phyloP scores from a whole-genome alignment of 441 rosid genomes.

The Lepidium campestre region DNA sequence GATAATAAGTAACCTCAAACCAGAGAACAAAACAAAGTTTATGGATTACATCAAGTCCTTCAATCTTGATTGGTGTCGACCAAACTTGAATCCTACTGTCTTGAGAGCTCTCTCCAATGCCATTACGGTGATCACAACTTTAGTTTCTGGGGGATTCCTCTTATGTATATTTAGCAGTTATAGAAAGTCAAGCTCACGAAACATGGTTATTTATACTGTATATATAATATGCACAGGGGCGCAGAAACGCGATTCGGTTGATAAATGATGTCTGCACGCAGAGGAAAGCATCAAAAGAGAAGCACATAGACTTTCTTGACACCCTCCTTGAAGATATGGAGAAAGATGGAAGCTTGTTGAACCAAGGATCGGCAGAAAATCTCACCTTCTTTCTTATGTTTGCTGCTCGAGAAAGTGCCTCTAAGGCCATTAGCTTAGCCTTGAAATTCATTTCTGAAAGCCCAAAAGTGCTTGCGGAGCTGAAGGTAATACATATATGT shows the following conservation, averaged over 20 bases:
- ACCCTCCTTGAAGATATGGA: neutral
- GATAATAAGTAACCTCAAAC: conserved; percentile 8
- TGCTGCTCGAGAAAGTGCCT: neutral
- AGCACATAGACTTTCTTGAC: conserved; percentile 1
- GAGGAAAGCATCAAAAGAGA: conserved; percentile 6
- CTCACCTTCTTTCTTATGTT: neutral
- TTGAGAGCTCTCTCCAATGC: conserved; percentile 1
- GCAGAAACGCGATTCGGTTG: neutral
- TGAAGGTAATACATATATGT: too few relatives aligned
- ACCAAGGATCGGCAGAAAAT: neutral
- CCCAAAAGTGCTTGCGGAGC: too few relatives aligned
- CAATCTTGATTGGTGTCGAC: conserved; percentile 9
- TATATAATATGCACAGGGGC: too few relatives aligned
- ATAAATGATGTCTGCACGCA: neutral
- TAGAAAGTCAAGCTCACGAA: too few relatives aligned
- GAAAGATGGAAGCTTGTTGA: neutral
- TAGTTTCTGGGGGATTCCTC: neutral
- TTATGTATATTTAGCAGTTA: too few relatives aligned
- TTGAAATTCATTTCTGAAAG: neutral
- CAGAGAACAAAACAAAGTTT: neutral
- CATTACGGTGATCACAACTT: neutral
- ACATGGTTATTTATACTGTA: too few relatives aligned
- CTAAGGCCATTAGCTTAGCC: neutral
- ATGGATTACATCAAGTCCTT: neutral
- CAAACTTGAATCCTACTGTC: too few relatives aligned